A percentile compares a stretch with the other conserved stretches of the same genome.
Evolutionary conservation across 371 early-diverging fungal genomes (phyloP).

Genomic region (Mucor velutinosus): DNA sequence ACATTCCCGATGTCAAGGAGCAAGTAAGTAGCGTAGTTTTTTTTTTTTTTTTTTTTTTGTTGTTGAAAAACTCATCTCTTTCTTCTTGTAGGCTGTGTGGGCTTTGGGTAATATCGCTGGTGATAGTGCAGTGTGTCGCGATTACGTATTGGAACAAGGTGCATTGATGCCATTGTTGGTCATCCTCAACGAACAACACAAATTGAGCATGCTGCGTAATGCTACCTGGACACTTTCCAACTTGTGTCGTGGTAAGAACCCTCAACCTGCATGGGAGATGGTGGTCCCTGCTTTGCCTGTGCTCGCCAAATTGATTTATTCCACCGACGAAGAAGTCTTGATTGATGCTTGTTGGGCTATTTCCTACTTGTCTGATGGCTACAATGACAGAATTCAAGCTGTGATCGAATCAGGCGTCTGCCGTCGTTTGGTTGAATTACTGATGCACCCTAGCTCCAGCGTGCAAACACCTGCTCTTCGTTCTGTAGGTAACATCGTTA

Average conservation of each 20-base stretch:
- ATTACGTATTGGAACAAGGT: conserved; percentile 87
- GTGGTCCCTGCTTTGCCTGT: conserved; percentile 87
- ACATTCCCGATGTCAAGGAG: conserved; percentile 93
- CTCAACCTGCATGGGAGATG: conserved; percentile 89
- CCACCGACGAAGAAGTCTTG: conserved; percentile 94
- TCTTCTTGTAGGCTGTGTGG: conserved; percentile 96
- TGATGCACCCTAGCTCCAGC: conserved; percentile 80
- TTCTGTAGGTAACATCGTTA: conserved; percentile 99
- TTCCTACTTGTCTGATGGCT: conserved; percentile 97
- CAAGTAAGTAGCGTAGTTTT: conserved; percentile 63
- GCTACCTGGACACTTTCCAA: conserved; percentile 99
- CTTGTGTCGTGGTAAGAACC: conserved; percentile 98
- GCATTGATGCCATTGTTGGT: conserved; percentile 83
- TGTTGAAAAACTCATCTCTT: too few relatives aligned
- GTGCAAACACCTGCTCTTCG: conserved; percentile 99
- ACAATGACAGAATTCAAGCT: conserved; percentile 94
- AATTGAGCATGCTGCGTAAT: conserved; percentile 95
- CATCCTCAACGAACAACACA: conserved; percentile 86
- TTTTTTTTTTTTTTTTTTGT: background rate
- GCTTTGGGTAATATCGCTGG: conserved; percentile 99
- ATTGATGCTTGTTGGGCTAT: conserved; percentile 99
- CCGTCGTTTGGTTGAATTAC: conserved; percentile 91
- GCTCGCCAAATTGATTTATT: conserved; percentile 87
- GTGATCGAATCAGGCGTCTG: conserved; percentile 96
- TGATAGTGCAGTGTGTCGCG: conserved; percentile 95